phyloP scores from a whole-genome alignment of 2,329 filamentous ascomycete genomes.

The Amauroascus niger region DNA sequence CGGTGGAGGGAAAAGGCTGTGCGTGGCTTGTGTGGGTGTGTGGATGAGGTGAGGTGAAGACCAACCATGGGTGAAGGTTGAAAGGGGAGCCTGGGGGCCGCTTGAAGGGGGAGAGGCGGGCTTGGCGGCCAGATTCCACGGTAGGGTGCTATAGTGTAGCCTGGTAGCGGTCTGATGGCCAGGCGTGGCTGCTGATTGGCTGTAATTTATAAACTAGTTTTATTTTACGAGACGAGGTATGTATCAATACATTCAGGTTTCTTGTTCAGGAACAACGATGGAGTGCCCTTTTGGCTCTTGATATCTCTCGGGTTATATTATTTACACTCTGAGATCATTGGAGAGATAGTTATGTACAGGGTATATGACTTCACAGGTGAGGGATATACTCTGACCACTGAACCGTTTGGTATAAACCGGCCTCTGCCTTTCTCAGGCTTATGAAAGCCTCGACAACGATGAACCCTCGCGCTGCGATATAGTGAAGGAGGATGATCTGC shows the following conservation, averaged over 20 bases:
- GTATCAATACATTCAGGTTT: too few relatives aligned
- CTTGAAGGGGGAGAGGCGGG: conserved; percentile 9
- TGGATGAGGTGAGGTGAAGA: background rate
- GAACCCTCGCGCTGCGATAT: background rate
- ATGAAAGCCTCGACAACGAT: background rate
- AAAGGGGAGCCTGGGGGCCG: conserved; percentile 6
- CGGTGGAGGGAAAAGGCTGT: too few relatives aligned
- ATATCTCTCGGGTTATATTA: too few relatives aligned
- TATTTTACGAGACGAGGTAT: too few relatives aligned
- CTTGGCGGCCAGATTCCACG: conserved; percentile 2
- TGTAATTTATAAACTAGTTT: too few relatives aligned
- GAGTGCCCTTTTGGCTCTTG: too few relatives aligned
- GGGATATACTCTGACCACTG: background rate
- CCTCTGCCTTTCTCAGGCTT: background rate
- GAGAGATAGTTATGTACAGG: too few relatives aligned
- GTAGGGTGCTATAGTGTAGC: background rate
- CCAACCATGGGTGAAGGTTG: background rate
- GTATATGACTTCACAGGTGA: background rate
- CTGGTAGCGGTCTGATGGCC: background rate
- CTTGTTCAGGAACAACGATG: too few relatives aligned
- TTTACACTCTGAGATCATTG: too few relatives aligned
- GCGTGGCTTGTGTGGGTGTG: too few relatives aligned
- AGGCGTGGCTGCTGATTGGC: too few relatives aligned
- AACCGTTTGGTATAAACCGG: background rate
- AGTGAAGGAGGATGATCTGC: background rate